Conservation (phyloP, 1,284 basidiomycete species). For the Ustilago hordei region DNA sequence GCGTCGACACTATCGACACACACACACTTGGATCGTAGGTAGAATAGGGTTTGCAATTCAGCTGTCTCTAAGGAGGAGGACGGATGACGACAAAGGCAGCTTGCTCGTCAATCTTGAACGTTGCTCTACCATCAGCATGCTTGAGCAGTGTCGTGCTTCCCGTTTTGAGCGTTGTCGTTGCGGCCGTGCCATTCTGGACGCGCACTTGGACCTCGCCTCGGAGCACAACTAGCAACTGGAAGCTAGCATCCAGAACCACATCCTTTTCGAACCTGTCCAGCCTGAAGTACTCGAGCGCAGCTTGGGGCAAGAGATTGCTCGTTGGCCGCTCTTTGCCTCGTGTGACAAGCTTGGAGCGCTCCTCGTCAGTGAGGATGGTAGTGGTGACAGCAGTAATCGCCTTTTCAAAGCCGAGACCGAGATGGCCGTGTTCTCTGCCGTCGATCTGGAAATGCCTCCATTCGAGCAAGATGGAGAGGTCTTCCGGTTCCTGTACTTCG, state of each 20-base stretch:
- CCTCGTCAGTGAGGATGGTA: neutral
- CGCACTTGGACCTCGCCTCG: constrained; percentile 16
- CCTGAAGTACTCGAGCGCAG: constrained; percentile 33
- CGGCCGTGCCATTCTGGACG: neutral
- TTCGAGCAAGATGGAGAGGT: constrained; percentile 36
- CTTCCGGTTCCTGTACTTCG: constrained; percentile 41
- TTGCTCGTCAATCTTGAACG: constrained; percentile 10
- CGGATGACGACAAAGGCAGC: constrained; percentile 30
- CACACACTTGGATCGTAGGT: neutral
- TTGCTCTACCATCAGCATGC: constrained; percentile 23
- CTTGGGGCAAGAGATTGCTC: constrained; percentile 19
- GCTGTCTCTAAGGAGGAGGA: constrained; percentile 22
- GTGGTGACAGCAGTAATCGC: constrained; percentile 32
- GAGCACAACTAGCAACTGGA: constrained; percentile 42
- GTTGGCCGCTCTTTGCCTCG: neutral
- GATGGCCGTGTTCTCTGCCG: constrained; percentile 25
- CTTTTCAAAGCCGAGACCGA: constrained; percentile 39
- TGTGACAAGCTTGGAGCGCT: constrained; percentile 19
- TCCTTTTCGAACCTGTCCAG: constrained; percentile 27
- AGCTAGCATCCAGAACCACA: constrained; percentile 16
- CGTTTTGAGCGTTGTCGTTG: constrained; percentile 8
- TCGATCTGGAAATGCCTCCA: constrained; percentile 38
- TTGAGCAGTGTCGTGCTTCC: constrained; percentile 28
- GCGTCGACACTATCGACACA: neutral
- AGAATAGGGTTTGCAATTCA: neutral